A percentile compares a stretch with the other conserved stretches of the same genome.
Evolutionary conservation across 2,329 filamentous ascomycete genomes (phyloP).

Genomic region (Aureobasidium sp.): DNA sequence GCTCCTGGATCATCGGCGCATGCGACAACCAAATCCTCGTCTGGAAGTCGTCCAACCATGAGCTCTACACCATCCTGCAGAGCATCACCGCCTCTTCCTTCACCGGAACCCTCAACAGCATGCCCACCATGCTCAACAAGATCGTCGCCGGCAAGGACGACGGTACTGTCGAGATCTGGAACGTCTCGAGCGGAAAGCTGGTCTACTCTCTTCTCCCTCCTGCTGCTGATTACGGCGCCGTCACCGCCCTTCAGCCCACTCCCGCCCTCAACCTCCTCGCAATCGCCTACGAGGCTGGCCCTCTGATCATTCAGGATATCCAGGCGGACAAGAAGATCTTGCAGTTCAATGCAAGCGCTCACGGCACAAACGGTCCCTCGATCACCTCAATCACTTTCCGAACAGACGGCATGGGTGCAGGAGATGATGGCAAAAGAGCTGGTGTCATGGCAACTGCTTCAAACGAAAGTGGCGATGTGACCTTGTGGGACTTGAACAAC

Average conservation of each 20-base stretch:
- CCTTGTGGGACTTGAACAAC: slow-evolving; percentile 90
- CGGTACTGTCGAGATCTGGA: slow-evolving; percentile 94
- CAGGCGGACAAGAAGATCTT: slow-evolving; percentile 67
- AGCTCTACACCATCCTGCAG: slow-evolving; percentile 81
- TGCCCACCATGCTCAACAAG: slow-evolving; percentile 96
- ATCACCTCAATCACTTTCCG: slow-evolving; percentile 84
- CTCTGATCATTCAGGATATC: slow-evolving; percentile 73
- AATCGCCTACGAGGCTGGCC: slow-evolving; percentile 75
- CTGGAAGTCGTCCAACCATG: slow-evolving; percentile 74
- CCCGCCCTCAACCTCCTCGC: slow-evolving; percentile 79
- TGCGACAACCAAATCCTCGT: slow-evolving; percentile 70
- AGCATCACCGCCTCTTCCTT: slow-evolving; percentile 54
- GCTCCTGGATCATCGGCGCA: slow-evolving; percentile 82
- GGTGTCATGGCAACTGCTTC: slow-evolving; percentile 94
- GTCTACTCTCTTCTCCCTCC: slow-evolving; percentile 83
- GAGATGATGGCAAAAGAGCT: slow-evolving; percentile 72
- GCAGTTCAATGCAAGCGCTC: slow-evolving; percentile 36
- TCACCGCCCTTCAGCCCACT: slow-evolving; percentile 80
- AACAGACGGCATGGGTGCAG: slow-evolving; percentile 79
- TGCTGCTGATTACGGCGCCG: slow-evolving; percentile 61
- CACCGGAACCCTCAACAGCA: slow-evolving; percentile 70
- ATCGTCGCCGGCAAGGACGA: slow-evolving; percentile 81
- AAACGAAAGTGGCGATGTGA: slow-evolving; percentile 72
- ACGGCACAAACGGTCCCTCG: slow-evolving; percentile 46
- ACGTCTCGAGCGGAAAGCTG: slow-evolving; percentile 81